Base-by-base conservation (phyloP, 345 rosid species). In the Garcia nutans region DNA sequence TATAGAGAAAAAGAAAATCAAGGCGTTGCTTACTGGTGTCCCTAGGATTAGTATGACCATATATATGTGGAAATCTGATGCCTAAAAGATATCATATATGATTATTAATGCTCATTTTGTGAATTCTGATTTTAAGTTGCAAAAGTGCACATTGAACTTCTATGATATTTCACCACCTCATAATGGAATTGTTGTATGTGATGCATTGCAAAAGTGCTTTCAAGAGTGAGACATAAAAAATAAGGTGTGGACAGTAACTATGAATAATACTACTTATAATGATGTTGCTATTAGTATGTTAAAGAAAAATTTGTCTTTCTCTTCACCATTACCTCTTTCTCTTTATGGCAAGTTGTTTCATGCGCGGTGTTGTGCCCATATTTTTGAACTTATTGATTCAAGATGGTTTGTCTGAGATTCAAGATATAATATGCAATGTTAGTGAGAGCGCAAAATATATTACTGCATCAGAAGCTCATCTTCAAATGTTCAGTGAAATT, bases 331-430 rank as follows among this genome's bases (percentile, higher is more conserved):
- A 22, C 10, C 58, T 11, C 42, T 59, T 22, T 15, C 57, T 1
- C n/a, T 72, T 10, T 0, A 58, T 47, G 54, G 37, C 55, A 9
- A 33, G 0, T 31, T 55, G 2, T 56, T 31, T 58, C 41, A 47
- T 47, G 31, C 50, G 60, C 15, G 19, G 5, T 70, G 50, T 71
- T 71, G 64, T 71, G 64, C 64, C 1, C 64, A 71, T 12, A 56
- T 71, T 3, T n/a, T 71, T 1, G 56, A 71, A n/a, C n/a, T n/a
- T n/a, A n/a, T n/a, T n/a, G n/a, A n/a, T n/a, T n/a, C n/a, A n/a
- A n/a, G n/a, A n/a, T n/a, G n/a, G n/a, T n/a, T n/a, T n/a, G n/a
- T n/a, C n/a, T n/a, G n/a, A n/a, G n/a, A n/a, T n/a, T n/a, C n/a
- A n/a, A n/a, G n/a, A n/a, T n/a, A n/a, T n/a, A n/a, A n/a, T n/a